Conservation (phyloP, 306 rosid genomes). For the Cicer yamashitae region DNA sequence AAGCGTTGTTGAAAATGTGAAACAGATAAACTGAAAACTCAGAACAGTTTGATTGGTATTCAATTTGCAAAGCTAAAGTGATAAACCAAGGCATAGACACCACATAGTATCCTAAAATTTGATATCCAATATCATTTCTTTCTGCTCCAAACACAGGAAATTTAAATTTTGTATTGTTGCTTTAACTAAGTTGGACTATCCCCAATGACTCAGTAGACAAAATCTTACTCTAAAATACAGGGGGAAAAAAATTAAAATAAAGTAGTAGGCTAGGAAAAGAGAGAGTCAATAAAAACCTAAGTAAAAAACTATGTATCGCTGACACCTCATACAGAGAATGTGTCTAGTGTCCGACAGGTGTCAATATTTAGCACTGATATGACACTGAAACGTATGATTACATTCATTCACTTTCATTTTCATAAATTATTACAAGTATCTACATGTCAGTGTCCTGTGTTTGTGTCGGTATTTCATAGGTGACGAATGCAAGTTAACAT, state of each 20-base stretch:
- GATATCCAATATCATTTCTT: slow-evolving; percentile 24
- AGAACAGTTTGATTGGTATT: background rate
- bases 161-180: background rate
- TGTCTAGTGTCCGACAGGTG: too few relatives aligned
- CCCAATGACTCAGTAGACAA: background rate
- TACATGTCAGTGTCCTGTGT: too few relatives aligned
- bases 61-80: slow-evolving; percentile 39
- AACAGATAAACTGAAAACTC: slow-evolving; percentile 22
- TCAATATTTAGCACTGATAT: too few relatives aligned
- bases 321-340: too few relatives aligned
- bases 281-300: too few relatives aligned
- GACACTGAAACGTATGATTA: too few relatives aligned
- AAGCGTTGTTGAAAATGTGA: slow-evolving; percentile 16
- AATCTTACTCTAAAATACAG: background rate
- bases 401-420: too few relatives aligned
- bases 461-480: too few relatives aligned
- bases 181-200: slow-evolving; percentile 6
- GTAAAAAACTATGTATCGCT: too few relatives aligned
- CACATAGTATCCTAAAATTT: slow-evolving; percentile 9
- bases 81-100: background rate
- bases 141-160: slow-evolving; percentile 1
- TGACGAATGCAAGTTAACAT: background rate
- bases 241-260: too few relatives aligned
- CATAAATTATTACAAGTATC: too few relatives aligned
- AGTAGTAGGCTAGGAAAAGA: too few relatives aligned